Evolutionary conservation across 495 filamentous ascomycete species (phyloP).

Genomic region (Pyrenula aspistea): DNA sequence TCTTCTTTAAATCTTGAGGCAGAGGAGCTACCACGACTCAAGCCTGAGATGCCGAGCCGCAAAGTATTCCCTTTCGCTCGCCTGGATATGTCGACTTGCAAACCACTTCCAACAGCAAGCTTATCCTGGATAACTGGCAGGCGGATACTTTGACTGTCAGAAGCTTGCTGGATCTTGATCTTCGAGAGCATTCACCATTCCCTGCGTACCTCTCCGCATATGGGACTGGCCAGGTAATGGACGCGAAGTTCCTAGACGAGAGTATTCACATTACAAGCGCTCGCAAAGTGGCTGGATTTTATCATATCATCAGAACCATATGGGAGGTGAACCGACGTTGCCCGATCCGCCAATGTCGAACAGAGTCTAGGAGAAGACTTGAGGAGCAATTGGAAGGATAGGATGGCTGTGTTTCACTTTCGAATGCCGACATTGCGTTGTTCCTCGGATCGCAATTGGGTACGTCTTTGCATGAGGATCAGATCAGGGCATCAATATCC

Average conservation of each 20-base stretch:
- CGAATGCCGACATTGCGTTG: too few relatives aligned
- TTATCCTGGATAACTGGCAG: constrained; percentile 7
- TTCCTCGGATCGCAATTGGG: too few relatives aligned
- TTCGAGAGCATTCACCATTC: constrained; percentile 7
- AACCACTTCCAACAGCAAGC: constrained; percentile 11
- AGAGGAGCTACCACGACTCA: too few relatives aligned
- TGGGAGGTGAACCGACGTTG: constrained; percentile 12
- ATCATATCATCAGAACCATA: constrained; percentile 15
- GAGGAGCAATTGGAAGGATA: too few relatives aligned
- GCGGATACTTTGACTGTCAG: neutral
- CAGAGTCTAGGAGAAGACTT: too few relatives aligned
- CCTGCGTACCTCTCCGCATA: constrained; percentile 22
- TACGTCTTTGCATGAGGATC: too few relatives aligned
- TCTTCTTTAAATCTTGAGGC: too few relatives aligned
- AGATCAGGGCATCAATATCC: too few relatives aligned
- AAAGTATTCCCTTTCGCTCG: constrained; percentile 18
- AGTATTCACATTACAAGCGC: constrained; percentile 18
- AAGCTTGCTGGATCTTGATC: neutral
- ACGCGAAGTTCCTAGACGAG: constrained; percentile 14
- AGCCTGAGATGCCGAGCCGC: constrained; percentile 8
- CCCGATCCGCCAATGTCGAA: too few relatives aligned
- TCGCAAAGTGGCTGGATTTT: constrained; percentile 21
- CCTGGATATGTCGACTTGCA: constrained; percentile 8
- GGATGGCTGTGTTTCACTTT: too few relatives aligned
- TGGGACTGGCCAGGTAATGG: constrained; percentile 9